Base-by-base conservation (phyloP, 192 early-diverging fungal genomes). In the Coemansia pectinata region DNA sequence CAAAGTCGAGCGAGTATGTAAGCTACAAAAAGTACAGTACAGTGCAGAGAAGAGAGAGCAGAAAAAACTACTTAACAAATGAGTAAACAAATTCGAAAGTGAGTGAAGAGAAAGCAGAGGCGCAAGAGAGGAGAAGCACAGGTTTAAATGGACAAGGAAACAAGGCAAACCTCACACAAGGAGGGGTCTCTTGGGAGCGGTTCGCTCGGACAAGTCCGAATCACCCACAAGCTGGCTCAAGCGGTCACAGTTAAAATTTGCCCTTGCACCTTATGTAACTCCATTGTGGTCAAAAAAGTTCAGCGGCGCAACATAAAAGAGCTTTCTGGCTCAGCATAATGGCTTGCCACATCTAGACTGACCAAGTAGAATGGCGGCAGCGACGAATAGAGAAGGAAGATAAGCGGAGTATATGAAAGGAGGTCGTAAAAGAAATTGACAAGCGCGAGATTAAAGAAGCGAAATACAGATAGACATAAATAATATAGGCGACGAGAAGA, bases 31-130 rank as follows among this genome's bases (percentile, higher is more conserved):
- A 33, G 29, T 31, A 57, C 27, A 33, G 29, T 31, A 57, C 27
- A 57, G 53, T 33, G 27, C 53, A 57, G 29, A 50, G 53, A n/a
- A 57, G 15, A 33, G 11, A 57, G 11, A 31, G 2, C 2, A 33
- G 29, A 31, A 15, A 33, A 15, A 33, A 3, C 53, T 5, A 17
- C 53, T 15, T 27, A 27, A 27, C 52, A 25, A 29, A 29, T 55
- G 52, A 55, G 52, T 55, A 55, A 55, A 55, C 53, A 57, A 57
- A 57, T 57, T 33, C 29, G 27, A 25, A 57, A 57, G 53, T 17
- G 53, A 31, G 53, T 53, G 5, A 31, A 14, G 19, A 11, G 36
- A 23, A 36, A 61, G 19, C 15, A 61, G 4, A 61, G 3, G 19
- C 1, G 34, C 17, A 57, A 57, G 33, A 34, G 50, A 10, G 5